These are phyloP conservation scores for Neurospora tetraspora DNA, from an alignment of 495 filamentous ascomycete species.

Conservation along the genomic window DNA sequence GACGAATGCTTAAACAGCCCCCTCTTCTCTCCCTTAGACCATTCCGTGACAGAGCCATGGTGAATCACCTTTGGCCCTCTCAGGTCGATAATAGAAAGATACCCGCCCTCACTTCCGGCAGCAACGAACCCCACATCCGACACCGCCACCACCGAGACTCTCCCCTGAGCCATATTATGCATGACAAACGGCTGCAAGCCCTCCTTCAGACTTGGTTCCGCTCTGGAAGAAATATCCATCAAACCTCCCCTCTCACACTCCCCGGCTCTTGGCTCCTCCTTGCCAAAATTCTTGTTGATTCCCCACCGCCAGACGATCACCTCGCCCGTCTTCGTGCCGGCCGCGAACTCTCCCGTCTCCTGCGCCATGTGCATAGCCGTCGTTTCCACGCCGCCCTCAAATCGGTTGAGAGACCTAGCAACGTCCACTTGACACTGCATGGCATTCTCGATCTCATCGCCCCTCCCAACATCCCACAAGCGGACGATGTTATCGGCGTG, in stretches of 20 bases:
- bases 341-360: slow-evolving; percentile 72
- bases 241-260: slow-evolving; percentile 51
- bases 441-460: slow-evolving; percentile 86
- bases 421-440: slow-evolving; percentile 76
- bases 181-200: slow-evolving; percentile 74
- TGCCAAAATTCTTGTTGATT: slow-evolving; percentile 52
- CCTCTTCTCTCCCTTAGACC: slow-evolving; percentile 60
- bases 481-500: slow-evolving; percentile 82
- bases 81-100: slow-evolving; percentile 71
- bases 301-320: slow-evolving; percentile 83
- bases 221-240: slow-evolving; percentile 60
- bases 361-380: slow-evolving; percentile 64
- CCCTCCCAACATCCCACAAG: slow-evolving; percentile 83
- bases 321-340: slow-evolving; percentile 72
- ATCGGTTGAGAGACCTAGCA: slow-evolving; percentile 67
- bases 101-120: slow-evolving; percentile 71
- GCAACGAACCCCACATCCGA: slow-evolving; percentile 89
- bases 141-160: slow-evolving; percentile 65
- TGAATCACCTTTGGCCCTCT: slow-evolving; percentile 85
- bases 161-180: slow-evolving; percentile 70
- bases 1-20: slow-evolving; percentile 46
- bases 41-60: slow-evolving; percentile 52
- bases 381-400: slow-evolving; percentile 60
- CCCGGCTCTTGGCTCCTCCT: slow-evolving; percentile 40
- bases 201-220: slow-evolving; percentile 71